A percentile compares a stretch with the other conserved stretches of the same genome.
phyloP scores from a whole-genome alignment of 768 basidiomycete species.

The Lentinula aciculospora region DNA sequence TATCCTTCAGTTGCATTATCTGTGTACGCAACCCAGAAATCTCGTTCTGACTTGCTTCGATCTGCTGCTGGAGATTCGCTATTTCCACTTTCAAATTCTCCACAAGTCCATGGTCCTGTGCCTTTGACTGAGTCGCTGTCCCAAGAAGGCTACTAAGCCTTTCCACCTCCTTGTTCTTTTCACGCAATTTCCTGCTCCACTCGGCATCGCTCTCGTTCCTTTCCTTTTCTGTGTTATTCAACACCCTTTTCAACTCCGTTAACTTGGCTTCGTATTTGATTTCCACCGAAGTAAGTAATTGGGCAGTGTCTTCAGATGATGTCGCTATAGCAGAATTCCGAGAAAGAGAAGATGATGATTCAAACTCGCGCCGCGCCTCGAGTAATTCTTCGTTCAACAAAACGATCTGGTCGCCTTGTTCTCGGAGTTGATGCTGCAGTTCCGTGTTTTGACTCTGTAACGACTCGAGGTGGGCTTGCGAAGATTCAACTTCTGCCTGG shows the following conservation, averaged over 20 bases:
- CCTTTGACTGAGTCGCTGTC: constrained; percentile 50
- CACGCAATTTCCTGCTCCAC: constrained; percentile 80
- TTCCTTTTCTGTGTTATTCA: constrained; percentile 71
- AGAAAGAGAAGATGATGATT: constrained; percentile 24
- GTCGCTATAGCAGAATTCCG: constrained; percentile 35
- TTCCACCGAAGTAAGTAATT: constrained; percentile 69
- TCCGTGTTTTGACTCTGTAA: constrained; percentile 79
- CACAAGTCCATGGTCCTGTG: constrained; percentile 50
- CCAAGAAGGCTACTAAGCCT: constrained; percentile 57
- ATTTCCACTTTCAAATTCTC: constrained; percentile 50
- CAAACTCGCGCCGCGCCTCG: constrained; percentile 59
- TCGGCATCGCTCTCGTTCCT: constrained; percentile 82
- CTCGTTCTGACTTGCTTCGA: constrained; percentile 42
- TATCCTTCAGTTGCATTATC: constrained; percentile 43
- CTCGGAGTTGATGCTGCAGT: constrained; percentile 80
- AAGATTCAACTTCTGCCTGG: constrained; percentile 87
- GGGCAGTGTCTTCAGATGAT: constrained; percentile 63
- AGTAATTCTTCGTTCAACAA: constrained; percentile 67
- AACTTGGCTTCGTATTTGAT: constrained; percentile 73
- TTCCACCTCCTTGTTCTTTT: constrained; percentile 75
- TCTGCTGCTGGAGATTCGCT: constrained; percentile 41
- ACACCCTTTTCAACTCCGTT: constrained; percentile 60
- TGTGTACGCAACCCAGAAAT: constrained; percentile 50
- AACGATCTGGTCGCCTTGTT: constrained; percentile 65
- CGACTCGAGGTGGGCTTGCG: constrained; percentile 67